Evolutionary conservation across 305 asterid genomes (phyloP), one percentile per base, ranked within the genome.

Genomic region (Fraxinus latifolia): DNA sequence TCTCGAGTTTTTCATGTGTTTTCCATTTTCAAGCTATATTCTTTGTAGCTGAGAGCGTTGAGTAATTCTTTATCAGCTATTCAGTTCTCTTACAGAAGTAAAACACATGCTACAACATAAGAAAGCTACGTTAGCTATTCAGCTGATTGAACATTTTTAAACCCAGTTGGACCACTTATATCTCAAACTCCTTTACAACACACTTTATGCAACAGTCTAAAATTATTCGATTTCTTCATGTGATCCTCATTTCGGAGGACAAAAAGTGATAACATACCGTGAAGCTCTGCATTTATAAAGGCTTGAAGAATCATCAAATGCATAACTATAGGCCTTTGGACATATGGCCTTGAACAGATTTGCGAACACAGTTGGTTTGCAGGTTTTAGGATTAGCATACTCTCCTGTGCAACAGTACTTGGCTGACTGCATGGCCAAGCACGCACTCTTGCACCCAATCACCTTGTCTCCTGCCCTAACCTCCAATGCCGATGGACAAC

Each of bases 401-500:
- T 87, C 87, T 17, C 97, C 99, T 0, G 98, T 95, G 89, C 99
- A 95, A 80, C 98, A 92, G 58, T 92, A 92, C 86, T 88, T 92
- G 1, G 97, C 92, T 0, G 98, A 95, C 47, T 90, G 94, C 94
- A 91, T 85, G 0, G 97, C 99, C 82, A 95, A 90, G 78, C 95
- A 95, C 0, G 98, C 98, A 31, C 97, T 95, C 88, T 95, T 93
- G 81, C 98, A 93, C 0, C 98, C 99, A 27, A 95, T 91, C n/a
- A 93, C 97, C 67, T 83, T 75, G 0, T 91, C 97, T 0, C 89
- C 94, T 3, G 84, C 87, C 83, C 89, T 83, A 37, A 93, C 94
- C 83, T 92, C 97, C 82, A 95, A 65, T 1, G 98, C 93, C 3
- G 98, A 88, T 0, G 99, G 99, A 80, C 98, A 95, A 36, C 97